These are phyloP conservation scores for Saxispiralis lemnorum DNA, from an alignment of 495 filamentous ascomycete genomes.

Conservation along the genomic window DNA sequence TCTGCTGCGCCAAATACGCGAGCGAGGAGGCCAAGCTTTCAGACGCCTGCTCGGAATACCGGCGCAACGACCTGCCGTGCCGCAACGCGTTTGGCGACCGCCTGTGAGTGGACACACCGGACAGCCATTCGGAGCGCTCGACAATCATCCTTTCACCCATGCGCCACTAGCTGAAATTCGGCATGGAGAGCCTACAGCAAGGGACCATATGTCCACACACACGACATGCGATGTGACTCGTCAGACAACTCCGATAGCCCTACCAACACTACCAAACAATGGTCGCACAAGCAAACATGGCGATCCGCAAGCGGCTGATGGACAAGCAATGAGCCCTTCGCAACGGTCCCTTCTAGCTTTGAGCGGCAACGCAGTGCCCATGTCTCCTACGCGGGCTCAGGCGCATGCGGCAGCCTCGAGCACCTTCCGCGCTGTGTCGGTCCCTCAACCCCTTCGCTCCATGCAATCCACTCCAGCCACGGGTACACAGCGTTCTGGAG, in stretches of 20 bases:
- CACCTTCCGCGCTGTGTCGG: background rate
- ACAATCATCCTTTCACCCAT: slow-evolving; percentile 9
- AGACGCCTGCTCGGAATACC: background rate
- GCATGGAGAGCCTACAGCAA: background rate
- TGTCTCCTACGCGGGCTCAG: slow-evolving; percentile 3
- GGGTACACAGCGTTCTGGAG: background rate
- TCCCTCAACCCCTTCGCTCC: background rate
- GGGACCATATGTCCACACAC: background rate
- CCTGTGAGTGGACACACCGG: slow-evolving; percentile 12
- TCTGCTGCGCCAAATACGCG: background rate
- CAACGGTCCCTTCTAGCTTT: slow-evolving; percentile 2
- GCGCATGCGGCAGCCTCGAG: background rate
- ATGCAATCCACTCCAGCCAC: background rate
- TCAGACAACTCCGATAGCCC: background rate
- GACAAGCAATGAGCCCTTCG: slow-evolving; percentile 1
- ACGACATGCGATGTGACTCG: background rate
- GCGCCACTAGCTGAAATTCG: background rate
- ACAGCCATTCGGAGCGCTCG: slow-evolving; percentile 5
- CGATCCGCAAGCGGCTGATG: background rate
- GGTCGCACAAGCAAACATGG: background rate
- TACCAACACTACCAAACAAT: background rate
- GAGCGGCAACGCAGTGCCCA: slow-evolving; percentile 5
- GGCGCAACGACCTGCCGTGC: background rate
- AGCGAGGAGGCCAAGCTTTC: background rate
- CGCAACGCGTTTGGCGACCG: slow-evolving; percentile 8